phyloP scores from a whole-genome alignment of 495 filamentous ascomycete genomes.

The Staphylotrichum tortipilum region DNA sequence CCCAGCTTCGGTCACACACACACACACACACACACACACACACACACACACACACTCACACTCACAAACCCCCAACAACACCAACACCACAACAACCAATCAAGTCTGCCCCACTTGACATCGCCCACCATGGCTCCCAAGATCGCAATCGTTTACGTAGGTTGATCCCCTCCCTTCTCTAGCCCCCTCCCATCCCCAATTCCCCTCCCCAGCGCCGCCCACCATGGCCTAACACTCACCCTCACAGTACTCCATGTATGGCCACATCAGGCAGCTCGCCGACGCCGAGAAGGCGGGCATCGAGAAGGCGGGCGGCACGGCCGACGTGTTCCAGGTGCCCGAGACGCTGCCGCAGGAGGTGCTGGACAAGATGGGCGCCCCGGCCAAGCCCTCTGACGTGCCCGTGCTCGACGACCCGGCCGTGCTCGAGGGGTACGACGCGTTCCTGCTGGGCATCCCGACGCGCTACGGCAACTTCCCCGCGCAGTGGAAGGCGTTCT shows the following conservation, averaged over 20 bases:
- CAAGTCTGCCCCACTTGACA: neutral
- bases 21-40: too few relatives aligned
- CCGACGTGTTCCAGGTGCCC: constrained; percentile 73
- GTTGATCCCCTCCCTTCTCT: constrained; percentile 25
- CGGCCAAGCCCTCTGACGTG: constrained; percentile 59
- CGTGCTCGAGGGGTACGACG: constrained; percentile 72
- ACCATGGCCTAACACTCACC: too few relatives aligned
- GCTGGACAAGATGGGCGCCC: constrained; percentile 76
- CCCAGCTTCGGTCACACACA: too few relatives aligned
- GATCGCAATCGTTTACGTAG: constrained; percentile 82
- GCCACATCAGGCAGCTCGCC: constrained; percentile 78
- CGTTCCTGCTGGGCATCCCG: constrained; percentile 88
- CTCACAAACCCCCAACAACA: too few relatives aligned
- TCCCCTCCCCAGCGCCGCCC: too few relatives aligned
- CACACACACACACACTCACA: too few relatives aligned
- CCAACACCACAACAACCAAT: neutral
- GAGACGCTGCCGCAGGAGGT: constrained; percentile 85
- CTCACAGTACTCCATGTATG: constrained; percentile 92
- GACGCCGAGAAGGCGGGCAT: constrained; percentile 87
- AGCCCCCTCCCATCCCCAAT: too few relatives aligned
- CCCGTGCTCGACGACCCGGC: constrained; percentile 55
- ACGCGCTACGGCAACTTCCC: constrained; percentile 99
- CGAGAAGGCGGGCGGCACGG: constrained; percentile 73
- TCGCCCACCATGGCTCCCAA: constrained; percentile 72
- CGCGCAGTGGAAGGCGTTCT: constrained; percentile 89